These are phyloP conservation scores for Triticum timopheevii DNA, from an alignment of 176 grass and related monocot genomes.

Conservation along the genomic window DNA sequence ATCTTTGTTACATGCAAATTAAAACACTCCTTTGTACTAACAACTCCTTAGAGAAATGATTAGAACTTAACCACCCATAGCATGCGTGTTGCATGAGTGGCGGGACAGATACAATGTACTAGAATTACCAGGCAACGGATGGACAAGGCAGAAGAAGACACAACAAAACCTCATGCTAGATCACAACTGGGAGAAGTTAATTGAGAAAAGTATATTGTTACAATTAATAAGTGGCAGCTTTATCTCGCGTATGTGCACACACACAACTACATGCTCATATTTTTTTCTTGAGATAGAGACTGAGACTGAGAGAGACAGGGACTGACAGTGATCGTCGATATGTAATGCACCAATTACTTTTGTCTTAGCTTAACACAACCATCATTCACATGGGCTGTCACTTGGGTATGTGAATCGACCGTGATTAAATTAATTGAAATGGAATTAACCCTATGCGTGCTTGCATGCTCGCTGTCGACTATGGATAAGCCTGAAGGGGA, in stretches of 20 bases:
- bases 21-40: background rate
- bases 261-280: no score
- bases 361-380: background rate
- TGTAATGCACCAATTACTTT: background rate
- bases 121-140: background rate
- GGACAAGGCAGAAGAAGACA: background rate
- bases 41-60: background rate
- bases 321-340: background rate
- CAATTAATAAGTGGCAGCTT: background rate
- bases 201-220: background rate
- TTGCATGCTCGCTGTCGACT: background rate
- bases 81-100: background rate
- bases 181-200: background rate
- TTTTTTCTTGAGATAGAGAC: background rate
- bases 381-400: background rate
- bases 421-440: background rate
- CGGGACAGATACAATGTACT: no score
- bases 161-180: background rate
- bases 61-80: background rate
- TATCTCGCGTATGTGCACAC: background rate
- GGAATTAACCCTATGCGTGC: background rate
- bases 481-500: background rate
- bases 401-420: background rate
- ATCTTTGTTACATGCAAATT: no score
- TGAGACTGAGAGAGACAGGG: background rate